phyloP scores from a whole-genome alignment of 306 rosid genomes.

The Quercus ilex region DNA sequence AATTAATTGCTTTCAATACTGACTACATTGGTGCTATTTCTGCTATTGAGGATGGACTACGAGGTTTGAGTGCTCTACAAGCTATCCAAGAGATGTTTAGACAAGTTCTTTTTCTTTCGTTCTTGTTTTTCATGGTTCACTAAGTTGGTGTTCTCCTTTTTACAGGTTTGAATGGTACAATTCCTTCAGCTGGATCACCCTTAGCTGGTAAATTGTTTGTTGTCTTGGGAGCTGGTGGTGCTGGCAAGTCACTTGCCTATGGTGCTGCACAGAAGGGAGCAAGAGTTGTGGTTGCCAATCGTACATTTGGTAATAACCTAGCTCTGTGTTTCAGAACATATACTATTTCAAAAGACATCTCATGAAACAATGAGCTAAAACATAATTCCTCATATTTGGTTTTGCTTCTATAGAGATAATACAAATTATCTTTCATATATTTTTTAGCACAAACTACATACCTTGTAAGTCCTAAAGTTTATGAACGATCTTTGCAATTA shows the following conservation, averaged over 20 bases:
- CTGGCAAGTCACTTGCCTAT: conserved; percentile 25
- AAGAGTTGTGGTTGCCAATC: conserved; percentile 43
- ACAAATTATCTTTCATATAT: background rate
- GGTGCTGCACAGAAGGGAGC: conserved; percentile 44
- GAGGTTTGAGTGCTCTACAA: conserved; percentile 15
- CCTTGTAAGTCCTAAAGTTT: background rate
- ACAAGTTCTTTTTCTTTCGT: background rate
- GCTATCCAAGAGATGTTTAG: background rate
- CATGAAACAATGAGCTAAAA: background rate
- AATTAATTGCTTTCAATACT: conserved; percentile 25
- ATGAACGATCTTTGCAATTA: background rate
- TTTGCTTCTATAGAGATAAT: too few relatives aligned
- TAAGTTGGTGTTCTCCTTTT: background rate
- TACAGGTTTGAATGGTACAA: conserved; percentile 21
- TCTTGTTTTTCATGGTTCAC: too few relatives aligned
- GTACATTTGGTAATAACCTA: conserved; percentile 27
- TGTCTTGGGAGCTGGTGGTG: conserved; percentile 36
- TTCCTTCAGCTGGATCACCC: conserved; percentile 17
- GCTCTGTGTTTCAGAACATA: background rate
- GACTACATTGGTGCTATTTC: conserved; percentile 30
- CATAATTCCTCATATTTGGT: background rate
- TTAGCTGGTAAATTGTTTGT: conserved; percentile 30
- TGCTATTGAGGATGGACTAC: conserved; percentile 25
- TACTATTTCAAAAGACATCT: background rate
- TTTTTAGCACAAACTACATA: background rate